A percentile compares a stretch with the other conserved stretches of the same genome.
These are phyloP conservation scores for Pseudoperonospora humuli DNA, from an alignment of 352 stramenopile species.

Conservation along the genomic window DNA sequence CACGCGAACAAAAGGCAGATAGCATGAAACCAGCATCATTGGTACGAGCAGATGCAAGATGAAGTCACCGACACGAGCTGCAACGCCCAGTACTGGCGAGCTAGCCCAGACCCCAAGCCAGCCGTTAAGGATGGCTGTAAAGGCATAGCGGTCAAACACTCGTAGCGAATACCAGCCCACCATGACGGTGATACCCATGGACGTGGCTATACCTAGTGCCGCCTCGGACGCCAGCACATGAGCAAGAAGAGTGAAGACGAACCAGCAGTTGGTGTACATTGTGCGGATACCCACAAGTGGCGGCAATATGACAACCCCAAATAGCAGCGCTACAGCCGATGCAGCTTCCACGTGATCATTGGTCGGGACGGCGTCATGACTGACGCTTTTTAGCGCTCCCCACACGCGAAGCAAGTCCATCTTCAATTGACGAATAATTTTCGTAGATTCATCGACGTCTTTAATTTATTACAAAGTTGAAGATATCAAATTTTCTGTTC, in stretches of 20 bases:
- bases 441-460: not conserved
- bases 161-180: conserved; percentile 78
- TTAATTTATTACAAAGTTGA: not conserved
- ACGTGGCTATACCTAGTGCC: conserved; percentile 62
- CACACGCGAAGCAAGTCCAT: conserved; percentile 28
- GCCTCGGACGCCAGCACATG: conserved; percentile 47
- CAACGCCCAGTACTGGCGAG: conserved; percentile 50
- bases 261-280: conserved; percentile 80
- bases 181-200: conserved; percentile 82
- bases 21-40: conserved; percentile 69
- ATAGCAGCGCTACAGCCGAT: conserved; percentile 45
- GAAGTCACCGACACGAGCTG: conserved; percentile 50
- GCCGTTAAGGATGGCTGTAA: conserved; percentile 62
- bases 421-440: too few relatives aligned
- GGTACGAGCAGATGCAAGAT: conserved; percentile 61
- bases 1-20: conserved; percentile 60
- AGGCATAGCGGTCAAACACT: conserved; percentile 71
- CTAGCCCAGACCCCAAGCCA: conserved; percentile 73
- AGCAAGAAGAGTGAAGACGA: conserved; percentile 51
- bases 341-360: conserved; percentile 39
- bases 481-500: too few relatives aligned
- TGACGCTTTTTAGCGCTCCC: conserved; percentile 5
- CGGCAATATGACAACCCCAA: conserved; percentile 47
- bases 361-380: conserved; percentile 4
- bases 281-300: conserved; percentile 48